Evolutionary conservation across 768 basidiomycete genomes (phyloP).

Genomic region (Piloderma croceum): DNA sequence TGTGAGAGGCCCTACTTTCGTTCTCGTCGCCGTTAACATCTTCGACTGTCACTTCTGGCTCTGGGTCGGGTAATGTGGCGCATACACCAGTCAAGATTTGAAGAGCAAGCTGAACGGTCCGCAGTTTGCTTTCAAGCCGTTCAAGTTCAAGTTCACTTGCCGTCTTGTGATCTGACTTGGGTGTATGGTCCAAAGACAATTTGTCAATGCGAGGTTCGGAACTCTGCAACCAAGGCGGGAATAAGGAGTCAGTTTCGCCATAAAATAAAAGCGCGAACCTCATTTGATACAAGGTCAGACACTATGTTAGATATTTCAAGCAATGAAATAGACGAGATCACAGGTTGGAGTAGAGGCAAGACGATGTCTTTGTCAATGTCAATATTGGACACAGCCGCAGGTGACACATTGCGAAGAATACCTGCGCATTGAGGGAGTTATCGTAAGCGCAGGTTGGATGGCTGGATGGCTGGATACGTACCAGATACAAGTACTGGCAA

Average conservation of each 20-base stretch:
- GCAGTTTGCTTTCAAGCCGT: constrained; percentile 60
- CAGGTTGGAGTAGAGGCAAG: constrained; percentile 63
- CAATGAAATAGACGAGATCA: constrained; percentile 57
- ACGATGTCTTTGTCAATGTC: constrained; percentile 71
- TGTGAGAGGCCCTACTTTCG: constrained; percentile 19
- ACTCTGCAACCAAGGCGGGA: constrained; percentile 27
- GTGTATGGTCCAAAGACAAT: constrained; percentile 55
- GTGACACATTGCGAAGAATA: constrained; percentile 70
- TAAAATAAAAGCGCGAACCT: constrained; percentile 34
- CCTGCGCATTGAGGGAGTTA: constrained; percentile 36
- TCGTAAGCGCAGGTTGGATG: constrained; percentile 1
- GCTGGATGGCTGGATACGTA: constrained; percentile 26
- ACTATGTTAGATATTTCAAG: constrained; percentile 43
- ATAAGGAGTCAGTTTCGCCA: constrained; percentile 1
- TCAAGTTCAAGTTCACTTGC: constrained; percentile 66
- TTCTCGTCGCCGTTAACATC: constrained; percentile 32
- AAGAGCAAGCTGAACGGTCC: constrained; percentile 75
- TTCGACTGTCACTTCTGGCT: constrained; percentile 33
- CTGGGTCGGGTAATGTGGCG: constrained; percentile 79
- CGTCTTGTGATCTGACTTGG: constrained; percentile 74
- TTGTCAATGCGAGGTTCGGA: constrained; percentile 50
- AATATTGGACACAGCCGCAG: constrained; percentile 52
- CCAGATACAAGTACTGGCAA: constrained; percentile 70
- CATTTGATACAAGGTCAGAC: constrained; percentile 44
- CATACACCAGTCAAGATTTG: constrained; percentile 88